A percentile compares a stretch with the other conserved stretches of the same genome.
phyloP scores from a whole-genome alignment of 192 early-diverging fungal species.

The Nowakowskiella sp. region DNA sequence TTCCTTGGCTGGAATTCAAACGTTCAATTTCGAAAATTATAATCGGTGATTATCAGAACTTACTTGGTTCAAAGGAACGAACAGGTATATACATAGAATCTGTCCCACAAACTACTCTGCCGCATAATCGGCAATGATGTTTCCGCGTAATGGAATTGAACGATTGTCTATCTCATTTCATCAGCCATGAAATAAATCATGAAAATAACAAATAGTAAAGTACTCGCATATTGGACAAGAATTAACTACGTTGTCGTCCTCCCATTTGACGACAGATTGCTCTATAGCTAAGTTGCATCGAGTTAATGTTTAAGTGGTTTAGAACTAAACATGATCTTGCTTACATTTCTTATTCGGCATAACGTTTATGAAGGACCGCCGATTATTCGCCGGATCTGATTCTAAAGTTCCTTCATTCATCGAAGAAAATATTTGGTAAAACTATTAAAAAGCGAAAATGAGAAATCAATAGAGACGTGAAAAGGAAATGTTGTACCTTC shows the following conservation, averaged over 20 bases:
- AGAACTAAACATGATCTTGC: too few relatives aligned
- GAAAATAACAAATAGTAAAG: not conserved
- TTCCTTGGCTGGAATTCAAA: constrained; percentile 1
- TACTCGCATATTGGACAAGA: constrained; percentile 37
- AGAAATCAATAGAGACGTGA: not conserved
- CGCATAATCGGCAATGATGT: constrained; percentile 50
- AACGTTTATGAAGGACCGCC: too few relatives aligned
- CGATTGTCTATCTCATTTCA: constrained; percentile 19
- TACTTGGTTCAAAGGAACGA: not conserved
- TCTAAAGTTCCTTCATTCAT: too few relatives aligned
- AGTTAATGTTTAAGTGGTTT: too few relatives aligned
- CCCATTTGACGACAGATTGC: constrained; percentile 40
- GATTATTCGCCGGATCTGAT: too few relatives aligned
- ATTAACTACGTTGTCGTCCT: constrained; percentile 29
- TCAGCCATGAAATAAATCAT: constrained; percentile 1
- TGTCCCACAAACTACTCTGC: constrained; percentile 30
- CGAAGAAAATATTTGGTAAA: not conserved
- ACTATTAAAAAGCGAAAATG: not conserved
- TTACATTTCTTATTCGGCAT: not conserved
- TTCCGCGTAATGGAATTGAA: constrained; percentile 26
- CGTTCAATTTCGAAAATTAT: not conserved
- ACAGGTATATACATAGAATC: constrained; percentile 1
- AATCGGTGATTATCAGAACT: not conserved
- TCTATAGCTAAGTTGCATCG: constrained; percentile 31
- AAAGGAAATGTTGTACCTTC: constrained; percentile 23